Conservation (phyloP, 192 early-diverging fungal species). For the Pilobolus umbonatus region DNA sequence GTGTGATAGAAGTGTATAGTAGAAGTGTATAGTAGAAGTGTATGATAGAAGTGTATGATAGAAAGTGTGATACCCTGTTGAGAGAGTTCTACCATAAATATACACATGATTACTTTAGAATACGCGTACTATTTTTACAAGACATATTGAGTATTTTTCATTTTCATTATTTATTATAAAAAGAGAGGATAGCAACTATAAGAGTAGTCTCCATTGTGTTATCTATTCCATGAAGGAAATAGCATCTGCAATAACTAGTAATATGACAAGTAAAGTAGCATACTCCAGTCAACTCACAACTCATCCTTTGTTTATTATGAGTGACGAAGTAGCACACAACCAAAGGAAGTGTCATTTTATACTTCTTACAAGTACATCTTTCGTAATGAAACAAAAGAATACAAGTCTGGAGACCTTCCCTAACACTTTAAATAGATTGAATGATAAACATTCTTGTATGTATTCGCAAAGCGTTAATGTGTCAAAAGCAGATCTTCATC, state of each 20-base stretch:
- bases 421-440: constrained; percentile 14
- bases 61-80: too few relatives aligned
- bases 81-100: too few relatives aligned
- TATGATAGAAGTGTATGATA: too few relatives aligned
- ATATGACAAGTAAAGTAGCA: constrained; percentile 13
- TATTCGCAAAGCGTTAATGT: constrained; percentile 1
- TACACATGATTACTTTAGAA: too few relatives aligned
- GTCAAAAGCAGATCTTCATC: constrained; percentile 16
- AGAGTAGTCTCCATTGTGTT: constrained; percentile 24
- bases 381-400: background rate
- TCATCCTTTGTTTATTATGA: background rate
- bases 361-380: constrained; percentile 7
- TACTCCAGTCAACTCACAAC: background rate
- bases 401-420: constrained; percentile 18
- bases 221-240: background rate
- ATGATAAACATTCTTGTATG: constrained; percentile 2
- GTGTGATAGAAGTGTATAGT: too few relatives aligned
- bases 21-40: too few relatives aligned
- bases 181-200: background rate
- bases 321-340: background rate
- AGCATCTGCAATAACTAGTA: constrained; percentile 15
- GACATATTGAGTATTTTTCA: too few relatives aligned
- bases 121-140: too few relatives aligned
- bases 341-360: background rate
- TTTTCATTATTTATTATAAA: constrained; percentile 12